Conservation (phyloP, 805 yeast genomes). For the Teunomyces gatunensis region DNA sequence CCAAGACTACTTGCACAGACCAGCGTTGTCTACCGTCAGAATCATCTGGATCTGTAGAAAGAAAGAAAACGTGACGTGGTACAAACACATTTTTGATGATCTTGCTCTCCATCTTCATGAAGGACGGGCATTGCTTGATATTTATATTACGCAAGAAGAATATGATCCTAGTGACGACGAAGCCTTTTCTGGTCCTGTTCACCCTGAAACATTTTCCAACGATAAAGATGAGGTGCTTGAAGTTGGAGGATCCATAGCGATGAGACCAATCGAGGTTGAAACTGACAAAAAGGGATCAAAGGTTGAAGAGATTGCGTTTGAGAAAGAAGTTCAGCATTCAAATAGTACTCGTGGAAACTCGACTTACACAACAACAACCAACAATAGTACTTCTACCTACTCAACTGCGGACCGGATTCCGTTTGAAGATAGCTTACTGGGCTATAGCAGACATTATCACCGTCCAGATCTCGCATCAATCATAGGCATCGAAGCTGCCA, state of each 20-base stretch:
- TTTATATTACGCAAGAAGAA: conserved; percentile 28
- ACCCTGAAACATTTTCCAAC: neutral
- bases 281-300: neutral
- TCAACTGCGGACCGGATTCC: neutral
- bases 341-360: neutral
- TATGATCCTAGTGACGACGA: neutral
- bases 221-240: conserved; percentile 2
- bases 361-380: neutral
- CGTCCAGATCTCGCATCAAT: conserved; percentile 20
- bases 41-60: conserved; percentile 34
- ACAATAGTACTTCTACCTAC: neutral
- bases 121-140: conserved; percentile 23
- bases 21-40: conserved; percentile 21
- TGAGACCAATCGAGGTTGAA: neutral
- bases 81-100: conserved; percentile 29
- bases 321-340: neutral
- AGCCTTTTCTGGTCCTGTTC: conserved; percentile 3
- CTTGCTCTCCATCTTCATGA: conserved; percentile 20
- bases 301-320: neutral
- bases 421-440: neutral
- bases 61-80: conserved; percentile 33
- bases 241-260: neutral
- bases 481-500: conserved; percentile 13
- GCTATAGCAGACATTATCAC: conserved; percentile 1
- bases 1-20: conserved; percentile 34